Evolutionary conservation across 2,329 filamentous ascomycete genomes (phyloP).

Genomic region (Hirsutella thompsonii): DNA sequence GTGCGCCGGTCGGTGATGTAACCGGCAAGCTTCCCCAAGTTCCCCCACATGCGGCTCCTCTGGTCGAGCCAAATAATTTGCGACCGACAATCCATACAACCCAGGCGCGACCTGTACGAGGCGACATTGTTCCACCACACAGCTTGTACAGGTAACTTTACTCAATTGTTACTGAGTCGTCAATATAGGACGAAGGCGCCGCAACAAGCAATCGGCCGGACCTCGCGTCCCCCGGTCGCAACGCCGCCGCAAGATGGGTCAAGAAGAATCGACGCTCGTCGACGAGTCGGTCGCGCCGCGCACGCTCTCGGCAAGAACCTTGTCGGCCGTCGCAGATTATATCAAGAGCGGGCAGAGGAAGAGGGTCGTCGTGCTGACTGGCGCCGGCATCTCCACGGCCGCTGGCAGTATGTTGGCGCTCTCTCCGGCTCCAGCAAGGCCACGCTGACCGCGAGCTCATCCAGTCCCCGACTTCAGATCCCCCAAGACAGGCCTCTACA

Average conservation of each 20-base stretch:
- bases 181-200: conserved; percentile 1
- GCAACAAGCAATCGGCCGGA: not conserved
- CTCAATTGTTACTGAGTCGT: not conserved
- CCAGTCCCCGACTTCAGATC: conserved; percentile 89
- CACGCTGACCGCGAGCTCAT: not conserved
- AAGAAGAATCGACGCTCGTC: conserved; percentile 58
- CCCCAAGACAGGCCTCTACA: conserved; percentile 84
- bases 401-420: conserved; percentile 38
- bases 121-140: too few species aligned
- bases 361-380: conserved; percentile 77
- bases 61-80: not conserved
- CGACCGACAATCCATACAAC: not conserved
- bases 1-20: not conserved
- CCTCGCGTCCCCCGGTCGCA: not conserved
- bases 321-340: conserved; percentile 67
- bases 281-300: conserved; percentile 50
- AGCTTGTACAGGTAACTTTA: too few species aligned
- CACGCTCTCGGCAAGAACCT: conserved; percentile 53
- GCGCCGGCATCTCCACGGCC: conserved; percentile 75
- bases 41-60: not conserved
- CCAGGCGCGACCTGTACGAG: not conserved
- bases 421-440: not conserved
- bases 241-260: conserved; percentile 60
- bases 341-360: conserved; percentile 57
- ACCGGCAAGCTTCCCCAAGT: not conserved